Conservation (phyloP, 257 asterid species). For the Sherardia arvensis region DNA sequence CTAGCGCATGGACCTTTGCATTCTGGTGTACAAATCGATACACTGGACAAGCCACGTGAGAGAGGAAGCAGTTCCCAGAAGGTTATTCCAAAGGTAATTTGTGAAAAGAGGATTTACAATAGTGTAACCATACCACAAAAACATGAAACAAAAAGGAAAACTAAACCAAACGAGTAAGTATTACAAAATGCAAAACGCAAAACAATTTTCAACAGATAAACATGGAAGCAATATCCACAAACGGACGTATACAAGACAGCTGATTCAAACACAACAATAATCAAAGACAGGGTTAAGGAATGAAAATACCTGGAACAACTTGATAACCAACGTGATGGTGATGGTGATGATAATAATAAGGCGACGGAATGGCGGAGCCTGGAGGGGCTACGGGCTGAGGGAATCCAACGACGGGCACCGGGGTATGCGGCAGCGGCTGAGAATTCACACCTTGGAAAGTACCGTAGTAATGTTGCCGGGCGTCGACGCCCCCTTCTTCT, state of each 20-base stretch:
- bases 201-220: not conserved
- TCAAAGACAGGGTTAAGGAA: not conserved
- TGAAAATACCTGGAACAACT: slow-evolving; percentile 44
- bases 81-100: not conserved
- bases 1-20: too few relatives aligned
- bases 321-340: slow-evolving; percentile 40
- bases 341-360: slow-evolving; percentile 51
- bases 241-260: not conserved
- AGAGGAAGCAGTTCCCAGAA: not conserved
- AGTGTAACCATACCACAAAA: not conserved
- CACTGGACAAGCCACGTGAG: not conserved
- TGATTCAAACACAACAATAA: not conserved
- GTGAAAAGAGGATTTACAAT: not conserved
- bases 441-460: slow-evolving; percentile 89
- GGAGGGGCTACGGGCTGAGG: slow-evolving; percentile 78
- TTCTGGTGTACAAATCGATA: too few relatives aligned
- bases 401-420: slow-evolving; percentile 57
- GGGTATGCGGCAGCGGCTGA: slow-evolving; percentile 37
- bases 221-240: not conserved
- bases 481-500: slow-evolving; percentile 28
- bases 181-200: not conserved
- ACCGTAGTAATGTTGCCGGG: slow-evolving; percentile 51
- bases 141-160: not conserved
- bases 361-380: slow-evolving; percentile 25
- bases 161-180: not conserved